Evolutionary conservation across 106 monocot genomes (phyloP).

Genomic region (Chionographis japonica): DNA sequence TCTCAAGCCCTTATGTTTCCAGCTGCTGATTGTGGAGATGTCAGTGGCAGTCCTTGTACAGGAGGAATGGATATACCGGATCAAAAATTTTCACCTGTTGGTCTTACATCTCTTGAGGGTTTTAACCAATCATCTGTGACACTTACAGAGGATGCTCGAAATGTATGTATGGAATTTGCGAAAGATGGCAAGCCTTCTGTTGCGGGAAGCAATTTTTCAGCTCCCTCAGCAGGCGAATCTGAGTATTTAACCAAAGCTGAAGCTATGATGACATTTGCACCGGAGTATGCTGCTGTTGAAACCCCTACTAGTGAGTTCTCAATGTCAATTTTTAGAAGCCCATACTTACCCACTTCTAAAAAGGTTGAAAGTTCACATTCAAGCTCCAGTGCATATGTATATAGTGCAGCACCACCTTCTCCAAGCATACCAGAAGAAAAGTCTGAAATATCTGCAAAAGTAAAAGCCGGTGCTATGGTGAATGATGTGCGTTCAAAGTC

Average conservation of each 20-base stretch:
- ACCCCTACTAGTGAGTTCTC: conserved; percentile 34
- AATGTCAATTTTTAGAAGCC: conserved; percentile 55
- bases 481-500: conserved; percentile 18
- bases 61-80: conserved; percentile 49
- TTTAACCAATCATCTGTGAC: conserved; percentile 26
- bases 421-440: conserved; percentile 47
- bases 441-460: conserved; percentile 27
- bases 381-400: conserved; percentile 37
- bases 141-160: conserved; percentile 29
- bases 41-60: conserved; percentile 37
- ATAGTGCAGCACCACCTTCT: conserved; percentile 54
- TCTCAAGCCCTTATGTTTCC: conserved; percentile 54
- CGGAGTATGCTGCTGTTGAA: conserved; percentile 92
- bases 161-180: conserved; percentile 16
- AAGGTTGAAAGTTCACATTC: conserved; percentile 48
- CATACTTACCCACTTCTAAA: conserved; percentile 75
- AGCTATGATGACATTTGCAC: conserved; percentile 79
- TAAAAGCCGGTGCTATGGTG: conserved; percentile 10
- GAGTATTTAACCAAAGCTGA: conserved; percentile 72
- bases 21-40: conserved; percentile 54
- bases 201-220: conserved; percentile 17
- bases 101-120: conserved; percentile 52
- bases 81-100: conserved; percentile 50
- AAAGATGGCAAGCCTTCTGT: conserved; percentile 31
- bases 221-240: conserved; percentile 42